These are phyloP conservation scores for Aspergillus sp. DNA, from an alignment of 2,329 filamentous ascomycete species.

Conservation along the genomic window DNA sequence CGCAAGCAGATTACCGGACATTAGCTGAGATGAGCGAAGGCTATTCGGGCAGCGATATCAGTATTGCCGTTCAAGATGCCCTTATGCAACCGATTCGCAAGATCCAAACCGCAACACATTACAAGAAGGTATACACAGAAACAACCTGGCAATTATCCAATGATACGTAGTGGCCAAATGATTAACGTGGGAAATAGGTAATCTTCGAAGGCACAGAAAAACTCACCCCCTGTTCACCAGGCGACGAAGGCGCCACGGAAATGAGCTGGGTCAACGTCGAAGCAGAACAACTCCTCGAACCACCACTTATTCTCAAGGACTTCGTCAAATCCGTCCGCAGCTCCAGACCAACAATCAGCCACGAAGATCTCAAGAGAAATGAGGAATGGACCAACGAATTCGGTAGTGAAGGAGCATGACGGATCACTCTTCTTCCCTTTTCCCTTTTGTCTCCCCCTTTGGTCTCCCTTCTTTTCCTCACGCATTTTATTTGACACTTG, in stretches of 20 bases:
- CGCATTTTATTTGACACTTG: neutral
- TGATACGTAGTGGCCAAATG: no score
- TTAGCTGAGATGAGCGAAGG: slow-evolving; percentile 79
- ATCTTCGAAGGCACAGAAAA: slow-evolving; percentile 54
- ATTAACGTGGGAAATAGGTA: slow-evolving; percentile 45
- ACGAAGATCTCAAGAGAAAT: slow-evolving; percentile 74
- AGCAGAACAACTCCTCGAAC: slow-evolving; percentile 75
- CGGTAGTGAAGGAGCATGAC: slow-evolving; percentile 71
- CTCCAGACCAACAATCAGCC: slow-evolving; percentile 80
- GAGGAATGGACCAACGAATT: slow-evolving; percentile 95
- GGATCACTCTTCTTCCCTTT: neutral
- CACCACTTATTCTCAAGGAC: slow-evolving; percentile 78
- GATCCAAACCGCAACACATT: slow-evolving; percentile 95
- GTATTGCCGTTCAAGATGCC: slow-evolving; percentile 89
- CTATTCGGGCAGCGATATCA: slow-evolving; percentile 93
- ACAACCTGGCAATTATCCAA: no score
- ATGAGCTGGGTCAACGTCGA: slow-evolving; percentile 91
- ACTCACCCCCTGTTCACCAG: slow-evolving; percentile 83
- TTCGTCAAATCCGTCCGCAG: slow-evolving; percentile 87
- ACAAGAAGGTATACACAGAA: slow-evolving; percentile 63
- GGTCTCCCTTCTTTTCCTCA: no score
- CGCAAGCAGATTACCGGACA: slow-evolving; percentile 66
- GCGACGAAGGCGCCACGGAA: slow-evolving; percentile 74
- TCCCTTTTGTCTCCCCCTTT: no score
- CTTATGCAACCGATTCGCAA: slow-evolving; percentile 96